These are phyloP conservation scores for Aspergillus costaricaensis DNA, from an alignment of 2,329 filamentous ascomycete species.

Conservation along the genomic window DNA sequence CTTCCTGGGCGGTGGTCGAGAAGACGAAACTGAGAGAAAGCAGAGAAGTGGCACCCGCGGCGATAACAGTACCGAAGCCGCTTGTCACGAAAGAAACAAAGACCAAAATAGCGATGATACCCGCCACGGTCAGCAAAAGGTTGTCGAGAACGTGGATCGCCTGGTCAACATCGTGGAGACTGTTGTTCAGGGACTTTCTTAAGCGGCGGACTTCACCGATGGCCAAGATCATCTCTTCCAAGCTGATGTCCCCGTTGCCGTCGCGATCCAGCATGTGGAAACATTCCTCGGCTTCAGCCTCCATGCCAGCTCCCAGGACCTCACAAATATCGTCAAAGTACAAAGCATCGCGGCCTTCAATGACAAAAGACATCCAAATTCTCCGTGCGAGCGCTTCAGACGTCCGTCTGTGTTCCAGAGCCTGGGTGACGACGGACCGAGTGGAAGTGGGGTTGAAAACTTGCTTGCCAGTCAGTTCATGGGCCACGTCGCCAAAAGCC, in stretches of 20 bases:
- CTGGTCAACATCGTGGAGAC: slow-evolving; percentile 97
- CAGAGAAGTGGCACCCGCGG: slow-evolving; percentile 86
- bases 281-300: slow-evolving; percentile 79
- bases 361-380: slow-evolving; percentile 97
- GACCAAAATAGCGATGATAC: slow-evolving; percentile 78
- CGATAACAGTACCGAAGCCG: slow-evolving; percentile 79
- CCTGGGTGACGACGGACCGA: slow-evolving; percentile 85
- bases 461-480: slow-evolving; percentile 92
- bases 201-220: slow-evolving; percentile 81
- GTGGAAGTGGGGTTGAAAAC: slow-evolving; percentile 91
- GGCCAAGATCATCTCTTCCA: slow-evolving; percentile 93
- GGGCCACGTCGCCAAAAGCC: slow-evolving; percentile 87
- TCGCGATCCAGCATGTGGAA: slow-evolving; percentile 82
- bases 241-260: slow-evolving; percentile 87
- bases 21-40: slow-evolving; percentile 98
- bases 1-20: slow-evolving; percentile 85
- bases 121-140: slow-evolving; percentile 77
- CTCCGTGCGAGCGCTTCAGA: slow-evolving; percentile 91
- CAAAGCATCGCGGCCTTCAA: slow-evolving; percentile 80
- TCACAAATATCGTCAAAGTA: slow-evolving; percentile 80
- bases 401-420: slow-evolving; percentile 78
- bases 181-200: slow-evolving; percentile 83
- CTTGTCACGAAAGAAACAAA: slow-evolving; percentile 89
- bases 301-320: slow-evolving; percentile 75
- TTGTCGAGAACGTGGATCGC: slow-evolving; percentile 89